phyloP scores from a whole-genome alignment of 1,284 basidiomycete genomes.

The Fistulina hepatica region DNA sequence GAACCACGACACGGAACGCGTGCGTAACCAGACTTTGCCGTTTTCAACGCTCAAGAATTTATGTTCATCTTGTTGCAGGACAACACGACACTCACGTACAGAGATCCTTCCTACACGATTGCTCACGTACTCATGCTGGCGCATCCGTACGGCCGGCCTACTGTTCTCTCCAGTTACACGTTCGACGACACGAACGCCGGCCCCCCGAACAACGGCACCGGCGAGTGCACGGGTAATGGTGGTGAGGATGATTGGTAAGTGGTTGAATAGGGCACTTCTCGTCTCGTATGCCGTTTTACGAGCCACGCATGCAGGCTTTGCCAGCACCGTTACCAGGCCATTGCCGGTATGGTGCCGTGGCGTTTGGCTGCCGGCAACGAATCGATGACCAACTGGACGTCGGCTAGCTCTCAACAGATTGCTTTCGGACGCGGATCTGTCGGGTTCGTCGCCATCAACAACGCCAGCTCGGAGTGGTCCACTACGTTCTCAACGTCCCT shows the following conservation, averaged over 20 bases:
- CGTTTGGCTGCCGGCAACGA: slow-evolving; percentile 44
- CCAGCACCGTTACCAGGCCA: slow-evolving; percentile 50
- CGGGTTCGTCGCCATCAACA: slow-evolving; percentile 60
- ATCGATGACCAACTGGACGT: slow-evolving; percentile 42
- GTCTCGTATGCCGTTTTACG: no score
- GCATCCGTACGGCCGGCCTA: slow-evolving; percentile 56
- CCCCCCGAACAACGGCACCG: no score
- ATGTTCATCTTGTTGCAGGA: slow-evolving; percentile 35
- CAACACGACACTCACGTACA: slow-evolving; percentile 51
- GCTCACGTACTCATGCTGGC: slow-evolving; percentile 58
- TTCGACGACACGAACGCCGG: slow-evolving; percentile 43
- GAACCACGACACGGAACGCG: slow-evolving; percentile 63
- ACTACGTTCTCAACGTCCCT: slow-evolving; percentile 44
- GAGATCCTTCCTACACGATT: slow-evolving; percentile 45
- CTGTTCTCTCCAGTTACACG: slow-evolving; percentile 50
- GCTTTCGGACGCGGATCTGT: slow-evolving; percentile 10
- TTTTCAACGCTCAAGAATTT: background rate
- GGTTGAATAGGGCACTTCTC: slow-evolving; percentile 1
- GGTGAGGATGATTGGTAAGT: slow-evolving; percentile 2
- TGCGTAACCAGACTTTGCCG: slow-evolving; percentile 20
- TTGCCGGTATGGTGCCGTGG: slow-evolving; percentile 55
- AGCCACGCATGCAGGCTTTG: slow-evolving; percentile 50
- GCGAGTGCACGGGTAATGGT: slow-evolving; percentile 24
- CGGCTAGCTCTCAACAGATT: no score
- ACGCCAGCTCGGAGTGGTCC: slow-evolving; percentile 42